Evolutionary conservation across 495 filamentous ascomycete genomes (phyloP), one percentile per base, ranked within the genome.

Genomic region (Trichocladium antarcticum): DNA sequence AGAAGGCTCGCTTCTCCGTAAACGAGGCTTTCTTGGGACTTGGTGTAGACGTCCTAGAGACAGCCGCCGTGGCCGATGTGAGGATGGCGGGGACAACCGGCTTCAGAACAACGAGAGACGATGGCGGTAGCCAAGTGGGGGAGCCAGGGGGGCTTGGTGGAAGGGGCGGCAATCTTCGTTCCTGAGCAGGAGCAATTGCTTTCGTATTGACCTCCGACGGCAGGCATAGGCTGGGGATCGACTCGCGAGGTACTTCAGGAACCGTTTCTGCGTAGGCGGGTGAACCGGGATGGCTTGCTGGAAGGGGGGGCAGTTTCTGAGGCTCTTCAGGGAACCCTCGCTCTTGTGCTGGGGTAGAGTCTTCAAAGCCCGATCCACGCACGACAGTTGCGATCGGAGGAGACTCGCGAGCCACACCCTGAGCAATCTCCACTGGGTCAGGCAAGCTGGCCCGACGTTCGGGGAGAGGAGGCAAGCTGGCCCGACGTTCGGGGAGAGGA

Each of bases 1-100:
- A 31, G 14, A 55, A 46, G 12, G 55, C 55, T 6, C 42, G 43
- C 27, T 44, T 42, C n/a, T 54, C 40, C 5, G 37, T 34, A 4
- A 35, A 38, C 0, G 48, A 39, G 5, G 29, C 48, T 28, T 44
- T 39, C n/a, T 29, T 49, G 11, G 40, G n/a, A 5, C 41, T 34
- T 16, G 47, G 22, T 29, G 20, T 0, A 6, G 39, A 2, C 1
- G 11, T 3, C 35, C 11, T 4, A 24, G 27, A 1, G 1, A 7
- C 34, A 17, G n/a, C 29, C 6, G 48, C 11, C 17, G 14, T 16
- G 4, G 46, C 45, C 3, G 12, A 10, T 32, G 31, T 11, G 2
- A 10, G 5, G 11, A 10, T 3, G 9, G 12, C 12, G 31, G 31
- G 7, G 9, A 14, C 7, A 32, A 32, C 31, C 2, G 9, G 31